These are phyloP conservation scores for Syzygium aromaticum DNA, from an alignment of 345 rosid species.

Conservation along the genomic window DNA sequence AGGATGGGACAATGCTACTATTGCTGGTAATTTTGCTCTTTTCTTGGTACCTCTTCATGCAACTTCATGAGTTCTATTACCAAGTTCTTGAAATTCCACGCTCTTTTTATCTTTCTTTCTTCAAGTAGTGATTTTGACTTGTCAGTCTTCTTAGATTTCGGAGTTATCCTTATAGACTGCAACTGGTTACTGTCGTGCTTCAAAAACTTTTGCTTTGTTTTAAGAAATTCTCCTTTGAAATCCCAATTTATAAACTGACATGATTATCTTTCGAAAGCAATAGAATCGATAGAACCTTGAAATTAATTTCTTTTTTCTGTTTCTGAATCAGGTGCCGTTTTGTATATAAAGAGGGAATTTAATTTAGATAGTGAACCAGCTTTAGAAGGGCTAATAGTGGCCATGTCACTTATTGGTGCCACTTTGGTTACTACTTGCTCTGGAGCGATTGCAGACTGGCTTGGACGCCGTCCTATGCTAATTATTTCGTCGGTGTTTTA, in stretches of 20 bases:
- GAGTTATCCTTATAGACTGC: neutral
- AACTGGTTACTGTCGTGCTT: neutral
- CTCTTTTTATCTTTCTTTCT: neutral
- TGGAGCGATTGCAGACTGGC: constrained; percentile 9
- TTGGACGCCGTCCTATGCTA: constrained; percentile 12
- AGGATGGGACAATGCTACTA: constrained; percentile 19
- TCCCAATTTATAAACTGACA: neutral
- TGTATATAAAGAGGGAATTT: constrained; percentile 16
- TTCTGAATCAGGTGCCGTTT: constrained; percentile 9
- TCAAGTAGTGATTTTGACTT: neutral
- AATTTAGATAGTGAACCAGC: constrained; percentile 10
- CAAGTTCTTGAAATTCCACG: neutral
- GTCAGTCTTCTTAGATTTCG: neutral
- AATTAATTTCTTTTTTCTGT: neutral
- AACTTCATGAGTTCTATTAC: neutral
- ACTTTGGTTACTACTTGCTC: constrained; percentile 13
- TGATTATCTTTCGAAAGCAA: neutral
- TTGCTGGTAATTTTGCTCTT: constrained; percentile 11
- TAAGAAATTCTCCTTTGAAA: neutral
- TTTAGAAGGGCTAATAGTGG: constrained; percentile 11
- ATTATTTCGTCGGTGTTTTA: constrained; percentile 12
- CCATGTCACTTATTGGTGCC: constrained; percentile 16
- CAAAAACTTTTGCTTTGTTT: neutral
- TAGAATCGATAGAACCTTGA: neutral
- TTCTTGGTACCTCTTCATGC: neutral